Evolutionary conservation across 495 filamentous ascomycete species (phyloP).

Genomic region (Penicillium diatomitis): DNA sequence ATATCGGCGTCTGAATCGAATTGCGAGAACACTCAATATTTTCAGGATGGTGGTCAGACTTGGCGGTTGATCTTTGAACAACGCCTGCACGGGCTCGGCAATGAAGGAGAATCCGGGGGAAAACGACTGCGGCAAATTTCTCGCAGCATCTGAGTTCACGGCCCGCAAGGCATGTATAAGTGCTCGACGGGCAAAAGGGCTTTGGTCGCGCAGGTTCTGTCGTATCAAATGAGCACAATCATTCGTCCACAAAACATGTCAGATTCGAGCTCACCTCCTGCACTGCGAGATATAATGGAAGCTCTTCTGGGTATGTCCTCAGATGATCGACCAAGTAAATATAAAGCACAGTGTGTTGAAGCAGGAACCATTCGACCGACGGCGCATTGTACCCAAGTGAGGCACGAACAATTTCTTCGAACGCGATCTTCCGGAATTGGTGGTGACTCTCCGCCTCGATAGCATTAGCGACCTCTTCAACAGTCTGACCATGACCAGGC

Average conservation of each 20-base stretch:
- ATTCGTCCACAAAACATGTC: too few species aligned
- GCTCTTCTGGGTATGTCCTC: conserved; percentile 25
- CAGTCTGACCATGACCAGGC: conserved; percentile 10
- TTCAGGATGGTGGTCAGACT: conserved; percentile 27
- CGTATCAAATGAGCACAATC: not conserved
- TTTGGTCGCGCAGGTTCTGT: conserved; percentile 27
- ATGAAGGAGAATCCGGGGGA: conserved; percentile 30
- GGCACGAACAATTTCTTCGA: conserved; percentile 34
- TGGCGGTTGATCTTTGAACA: conserved; percentile 25
- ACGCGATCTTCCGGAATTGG: conserved; percentile 31
- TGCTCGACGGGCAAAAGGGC: conserved; percentile 34
- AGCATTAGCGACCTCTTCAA: conserved; percentile 20
- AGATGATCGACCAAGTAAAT: conserved; percentile 30
- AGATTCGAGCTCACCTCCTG: conserved; percentile 21
- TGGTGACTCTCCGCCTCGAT: conserved; percentile 38
- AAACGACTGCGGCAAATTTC: conserved; percentile 5
- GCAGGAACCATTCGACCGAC: conserved; percentile 33
- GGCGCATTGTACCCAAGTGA: conserved; percentile 25
- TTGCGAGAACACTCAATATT: conserved; percentile 23
- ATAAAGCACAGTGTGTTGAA: conserved; percentile 32
- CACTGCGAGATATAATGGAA: conserved; percentile 24
- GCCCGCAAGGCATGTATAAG: conserved; percentile 19
- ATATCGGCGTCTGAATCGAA: conserved; percentile 30
- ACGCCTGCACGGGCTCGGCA: conserved; percentile 26
- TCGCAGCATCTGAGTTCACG: conserved; percentile 10